Evolutionary conservation across 176 grass and related monocot species (phyloP).

Genomic region (Zoysia pacifica): DNA sequence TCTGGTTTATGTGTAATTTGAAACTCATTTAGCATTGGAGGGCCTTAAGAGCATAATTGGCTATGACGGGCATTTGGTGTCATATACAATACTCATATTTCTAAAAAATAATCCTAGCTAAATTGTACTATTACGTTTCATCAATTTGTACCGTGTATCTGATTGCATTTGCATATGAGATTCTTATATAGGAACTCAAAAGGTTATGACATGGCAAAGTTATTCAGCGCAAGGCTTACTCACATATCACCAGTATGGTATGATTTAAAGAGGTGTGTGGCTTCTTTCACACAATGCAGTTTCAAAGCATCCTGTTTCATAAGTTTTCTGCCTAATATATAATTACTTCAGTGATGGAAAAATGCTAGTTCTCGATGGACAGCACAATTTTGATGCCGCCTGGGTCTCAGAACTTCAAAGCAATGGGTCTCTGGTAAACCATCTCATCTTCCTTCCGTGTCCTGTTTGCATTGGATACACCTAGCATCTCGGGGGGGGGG

Average conservation of each 20-base stretch:
- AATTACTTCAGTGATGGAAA: constrained; percentile 68
- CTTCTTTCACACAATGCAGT: constrained; percentile 27
- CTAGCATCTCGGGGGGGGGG: too few species aligned
- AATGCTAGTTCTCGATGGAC: constrained; percentile 67
- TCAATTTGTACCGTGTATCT: background rate
- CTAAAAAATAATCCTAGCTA: background rate
- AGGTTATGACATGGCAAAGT: constrained; percentile 96
- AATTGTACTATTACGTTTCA: constrained; percentile 8
- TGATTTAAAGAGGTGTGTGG: constrained; percentile 80
- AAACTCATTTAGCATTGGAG: background rate
- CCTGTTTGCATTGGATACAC: background rate
- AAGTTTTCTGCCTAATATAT: constrained; percentile 30
- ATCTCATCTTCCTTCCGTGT: constrained; percentile 17
- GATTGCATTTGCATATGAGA: background rate
- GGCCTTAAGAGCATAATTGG: background rate
- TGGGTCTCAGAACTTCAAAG: constrained; percentile 87
- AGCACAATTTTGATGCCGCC: constrained; percentile 75
- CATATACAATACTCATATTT: background rate
- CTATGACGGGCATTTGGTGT: background rate
- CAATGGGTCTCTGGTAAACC: constrained; percentile 62
- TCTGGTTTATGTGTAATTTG: background rate
- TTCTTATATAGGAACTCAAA: constrained; percentile 80
- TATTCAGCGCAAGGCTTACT: constrained; percentile 73
- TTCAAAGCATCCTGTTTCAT: constrained; percentile 32
- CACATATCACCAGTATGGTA: constrained; percentile 98